Base-by-base conservation (phyloP, 2,329 filamentous ascomycete species). In the Monosporascus cannonballus region DNA sequence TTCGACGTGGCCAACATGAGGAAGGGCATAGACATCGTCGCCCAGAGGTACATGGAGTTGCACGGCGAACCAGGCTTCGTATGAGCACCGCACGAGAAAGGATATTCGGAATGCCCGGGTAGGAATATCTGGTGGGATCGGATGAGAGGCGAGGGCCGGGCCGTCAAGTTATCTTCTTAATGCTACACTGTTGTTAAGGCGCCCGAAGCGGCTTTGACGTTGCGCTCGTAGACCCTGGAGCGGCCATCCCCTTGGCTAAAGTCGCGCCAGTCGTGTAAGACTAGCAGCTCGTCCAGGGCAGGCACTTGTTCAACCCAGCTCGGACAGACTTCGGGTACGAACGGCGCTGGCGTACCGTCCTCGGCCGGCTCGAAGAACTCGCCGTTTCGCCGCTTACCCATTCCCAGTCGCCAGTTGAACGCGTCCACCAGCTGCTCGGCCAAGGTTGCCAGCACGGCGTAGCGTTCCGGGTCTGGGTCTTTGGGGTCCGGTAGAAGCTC, bases 381-480 rank as follows among this genome's bases (percentile, higher is more conserved):
- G 30, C 50, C 51, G 44, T 53, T 50, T 8, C 54, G 51, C 48
- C 61, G 56, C 3, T 63, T 49, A 3, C 61, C 62, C 36, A 59
- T 44, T 20, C 55, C 30, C 17, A 65, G 48, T 4, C 61, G 55
- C 62, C 61, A 65, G 25, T 55, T 64, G 50, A 65, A 64, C 20
- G 59, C 56, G 7, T 56, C 53, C 7, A 58, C 56, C 2, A 64
- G 49, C 2, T 53, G 51, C 47, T 65, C 63, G 3, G 54, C 58
- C 37, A 63, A 44, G 18, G 60, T 57, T 2, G 63, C 61, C 52
- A 65, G 49, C 8, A 62, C 58, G 25, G 61, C 60, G 34, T 59
- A 58, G 20, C 61, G 60, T 44, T 64, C 63, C 11, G 49, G 42
- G 44, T 64, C 56, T n/a, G 56, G 58, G 49, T 63, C 62, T 1